These are phyloP conservation scores for Volvox reticuliferus DNA, from an alignment of 139 green algal genomes.

Conservation along the genomic window DNA sequence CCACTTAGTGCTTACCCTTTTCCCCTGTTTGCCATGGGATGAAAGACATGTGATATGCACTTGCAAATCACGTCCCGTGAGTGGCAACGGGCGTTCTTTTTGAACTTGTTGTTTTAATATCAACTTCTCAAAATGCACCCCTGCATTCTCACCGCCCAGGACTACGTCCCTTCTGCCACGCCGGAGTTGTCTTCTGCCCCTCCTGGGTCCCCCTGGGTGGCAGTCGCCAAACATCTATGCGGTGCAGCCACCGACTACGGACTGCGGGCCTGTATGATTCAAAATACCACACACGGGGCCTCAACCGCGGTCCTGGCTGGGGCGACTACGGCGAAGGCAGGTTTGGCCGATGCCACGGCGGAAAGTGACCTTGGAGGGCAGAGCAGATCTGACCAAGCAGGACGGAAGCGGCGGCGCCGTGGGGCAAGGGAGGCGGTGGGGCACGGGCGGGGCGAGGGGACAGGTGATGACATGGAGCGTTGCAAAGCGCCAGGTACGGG, in stretches of 20 bases:
- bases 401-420: neutral
- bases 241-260: conserved; percentile 85
- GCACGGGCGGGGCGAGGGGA: neutral
- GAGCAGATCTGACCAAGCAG: neutral
- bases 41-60: too few relatives aligned
- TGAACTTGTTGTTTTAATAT: too few relatives aligned
- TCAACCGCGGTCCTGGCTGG: too few relatives aligned
- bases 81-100: too few relatives aligned
- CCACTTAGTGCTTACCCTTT: too few relatives aligned
- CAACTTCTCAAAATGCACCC: neutral
- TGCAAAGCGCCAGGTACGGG: neutral
- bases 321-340: conserved; percentile 57
- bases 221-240: conserved; percentile 86
- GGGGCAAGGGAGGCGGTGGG: neutral
- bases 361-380: neutral
- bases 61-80: too few relatives aligned
- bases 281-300: neutral
- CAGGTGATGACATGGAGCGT: neutral
- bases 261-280: conserved; percentile 56
- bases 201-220: conserved; percentile 61
- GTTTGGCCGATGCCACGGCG: conserved; percentile 65
- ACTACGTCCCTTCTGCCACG: conserved; percentile 65
- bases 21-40: too few relatives aligned
- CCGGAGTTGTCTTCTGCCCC: conserved; percentile 7
- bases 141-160: neutral